Evolutionary conservation across 1,139 yeast species (phyloP).

Genomic region (Debaryomyces psychrophilus): DNA sequence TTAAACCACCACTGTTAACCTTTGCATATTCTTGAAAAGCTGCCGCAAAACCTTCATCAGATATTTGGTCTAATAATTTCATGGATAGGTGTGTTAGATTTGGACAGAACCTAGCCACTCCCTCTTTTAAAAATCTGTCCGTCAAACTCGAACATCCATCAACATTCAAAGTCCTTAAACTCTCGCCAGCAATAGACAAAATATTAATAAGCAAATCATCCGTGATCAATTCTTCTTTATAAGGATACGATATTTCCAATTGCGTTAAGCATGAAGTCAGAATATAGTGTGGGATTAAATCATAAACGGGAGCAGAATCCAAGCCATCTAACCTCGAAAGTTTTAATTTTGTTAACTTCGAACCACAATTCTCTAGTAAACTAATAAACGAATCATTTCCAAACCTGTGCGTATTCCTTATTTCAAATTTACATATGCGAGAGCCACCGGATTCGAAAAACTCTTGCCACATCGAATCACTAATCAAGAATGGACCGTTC

Average conservation of each 20-base stretch:
- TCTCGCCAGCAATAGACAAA: slow-evolving; percentile 63
- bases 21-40: slow-evolving; percentile 54
- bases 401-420: slow-evolving; percentile 84
- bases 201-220: slow-evolving; percentile 72
- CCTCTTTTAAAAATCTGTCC: slow-evolving; percentile 61
- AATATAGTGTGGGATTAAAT: slow-evolving; percentile 66
- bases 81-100: slow-evolving; percentile 57
- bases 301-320: slow-evolving; percentile 57
- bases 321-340: slow-evolving; percentile 77
- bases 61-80: slow-evolving; percentile 57
- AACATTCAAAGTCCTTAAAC: slow-evolving; percentile 57
- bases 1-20: slow-evolving; percentile 60
- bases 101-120: slow-evolving; percentile 61
- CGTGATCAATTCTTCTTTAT: slow-evolving; percentile 64
- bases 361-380: slow-evolving; percentile 65
- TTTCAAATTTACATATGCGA: slow-evolving; percentile 48
- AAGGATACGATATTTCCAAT: slow-evolving; percentile 72
- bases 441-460: slow-evolving; percentile 56
- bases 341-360: slow-evolving; percentile 47
- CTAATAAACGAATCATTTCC: slow-evolving; percentile 65
- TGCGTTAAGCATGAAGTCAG: slow-evolving; percentile 47
- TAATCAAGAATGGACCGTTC: slow-evolving; percentile 88
- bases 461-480: slow-evolving; percentile 72
- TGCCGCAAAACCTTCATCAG: slow-evolving; percentile 63
- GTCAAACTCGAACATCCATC: slow-evolving; percentile 78